phyloP scores from a whole-genome alignment of 1,139 yeast genomes.

The Sugiyamaella grinbergsii region DNA sequence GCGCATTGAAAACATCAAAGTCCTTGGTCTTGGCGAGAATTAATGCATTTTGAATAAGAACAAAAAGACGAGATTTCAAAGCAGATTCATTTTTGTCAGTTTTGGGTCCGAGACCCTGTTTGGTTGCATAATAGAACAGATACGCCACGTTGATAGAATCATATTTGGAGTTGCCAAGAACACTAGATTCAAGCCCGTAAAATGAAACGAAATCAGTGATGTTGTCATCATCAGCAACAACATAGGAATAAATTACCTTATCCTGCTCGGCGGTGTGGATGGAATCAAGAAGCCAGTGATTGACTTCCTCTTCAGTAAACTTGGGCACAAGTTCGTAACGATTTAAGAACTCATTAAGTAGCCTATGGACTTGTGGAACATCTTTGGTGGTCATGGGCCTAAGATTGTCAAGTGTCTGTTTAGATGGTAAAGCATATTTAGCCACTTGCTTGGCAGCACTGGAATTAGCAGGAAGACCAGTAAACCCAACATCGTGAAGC shows the following conservation, averaged over 20 bases:
- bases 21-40: conserved; percentile 64
- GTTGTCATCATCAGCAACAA: conserved; percentile 60
- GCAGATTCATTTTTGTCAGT: conserved; percentile 26
- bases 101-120: conserved; percentile 30
- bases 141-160: conserved; percentile 82
- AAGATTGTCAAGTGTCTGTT: conserved; percentile 58
- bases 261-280: conserved; percentile 40
- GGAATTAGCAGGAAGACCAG: conserved; percentile 69
- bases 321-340: conserved; percentile 73
- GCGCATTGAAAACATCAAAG: conserved; percentile 92
- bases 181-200: conserved; percentile 85
- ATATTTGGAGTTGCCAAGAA: conserved; percentile 67
- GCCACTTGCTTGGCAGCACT: conserved; percentile 85
- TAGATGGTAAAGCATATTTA: conserved; percentile 66
- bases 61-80: conserved; percentile 60
- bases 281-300: conserved; percentile 75
- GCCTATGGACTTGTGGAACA: conserved; percentile 59
- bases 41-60: conserved; percentile 72
- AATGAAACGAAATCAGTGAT: conserved; percentile 90
- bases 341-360: conserved; percentile 63
- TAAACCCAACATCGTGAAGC: conserved; percentile 83
- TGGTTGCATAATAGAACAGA: conserved; percentile 82
- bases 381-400: conserved; percentile 65
- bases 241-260: conserved; percentile 73
- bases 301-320: conserved; percentile 68